Conservation (phyloP, 371 early-diverging fungal species). For the Actinomortierella ambigua region DNA sequence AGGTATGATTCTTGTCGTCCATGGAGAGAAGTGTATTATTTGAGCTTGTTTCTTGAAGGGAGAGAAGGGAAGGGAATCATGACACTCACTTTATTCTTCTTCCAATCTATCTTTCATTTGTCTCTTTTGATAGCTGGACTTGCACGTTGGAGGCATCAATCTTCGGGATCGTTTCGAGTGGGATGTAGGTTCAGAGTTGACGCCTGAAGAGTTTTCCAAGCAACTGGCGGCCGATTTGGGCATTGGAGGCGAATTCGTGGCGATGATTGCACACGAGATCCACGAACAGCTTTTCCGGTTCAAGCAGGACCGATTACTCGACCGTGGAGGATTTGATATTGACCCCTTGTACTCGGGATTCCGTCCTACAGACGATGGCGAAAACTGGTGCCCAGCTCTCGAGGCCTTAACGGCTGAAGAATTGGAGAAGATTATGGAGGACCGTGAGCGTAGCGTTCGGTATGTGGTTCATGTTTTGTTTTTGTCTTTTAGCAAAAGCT, state of each 20-base stretch:
- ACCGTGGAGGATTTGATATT: conserved; percentile 46
- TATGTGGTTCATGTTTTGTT: conserved; percentile 28
- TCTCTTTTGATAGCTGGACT: conserved; percentile 65
- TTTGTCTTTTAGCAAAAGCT: background rate
- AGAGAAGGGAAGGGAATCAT: background rate
- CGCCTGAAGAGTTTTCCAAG: conserved; percentile 88
- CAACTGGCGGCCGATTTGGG: conserved; percentile 85
- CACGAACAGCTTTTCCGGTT: conserved; percentile 83
- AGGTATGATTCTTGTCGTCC: conserved; percentile 19
- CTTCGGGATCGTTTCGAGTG: conserved; percentile 94
- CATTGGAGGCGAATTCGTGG: conserved; percentile 89
- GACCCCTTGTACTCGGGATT: conserved; percentile 62
- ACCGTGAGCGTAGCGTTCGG: conserved; percentile 84
- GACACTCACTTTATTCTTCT: background rate
- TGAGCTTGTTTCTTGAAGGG: background rate
- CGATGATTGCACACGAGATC: conserved; percentile 86
- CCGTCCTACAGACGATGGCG: conserved; percentile 69
- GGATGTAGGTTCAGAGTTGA: conserved; percentile 74
- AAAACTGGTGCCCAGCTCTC: conserved; percentile 82
- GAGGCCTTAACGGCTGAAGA: conserved; percentile 82
- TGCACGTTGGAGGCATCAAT: conserved; percentile 83
- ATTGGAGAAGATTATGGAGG: conserved; percentile 76
- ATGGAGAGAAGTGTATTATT: background rate
- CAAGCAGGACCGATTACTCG: conserved; percentile 66
- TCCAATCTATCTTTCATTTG: background rate